These are phyloP conservation scores for Allodekkera sacchari DNA, from an alignment of 805 yeast genomes.

Conservation along the genomic window DNA sequence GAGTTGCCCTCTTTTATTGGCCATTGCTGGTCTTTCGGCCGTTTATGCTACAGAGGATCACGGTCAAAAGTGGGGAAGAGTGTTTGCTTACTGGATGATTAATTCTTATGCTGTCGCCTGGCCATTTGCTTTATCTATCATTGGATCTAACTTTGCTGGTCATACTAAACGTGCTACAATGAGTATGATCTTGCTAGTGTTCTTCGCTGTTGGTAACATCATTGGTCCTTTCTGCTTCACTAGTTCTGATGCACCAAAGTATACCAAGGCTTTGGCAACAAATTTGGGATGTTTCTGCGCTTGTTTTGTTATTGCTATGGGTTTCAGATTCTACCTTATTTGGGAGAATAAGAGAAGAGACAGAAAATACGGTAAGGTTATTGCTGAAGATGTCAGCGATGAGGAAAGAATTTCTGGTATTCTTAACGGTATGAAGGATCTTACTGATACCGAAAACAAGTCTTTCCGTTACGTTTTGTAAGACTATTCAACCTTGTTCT, in stretches of 20 bases:
- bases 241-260: slow-evolving; percentile 34
- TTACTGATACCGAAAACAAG: slow-evolving; percentile 21
- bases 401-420: slow-evolving; percentile 23
- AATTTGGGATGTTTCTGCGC: slow-evolving; percentile 27
- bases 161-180: slow-evolving; percentile 41
- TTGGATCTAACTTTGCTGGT: slow-evolving; percentile 29
- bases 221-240: slow-evolving; percentile 44
- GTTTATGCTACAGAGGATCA: slow-evolving; percentile 19
- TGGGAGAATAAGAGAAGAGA: slow-evolving; percentile 37
- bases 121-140: slow-evolving; percentile 4
- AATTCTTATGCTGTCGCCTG: slow-evolving; percentile 12
- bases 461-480: slow-evolving; percentile 18
- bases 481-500: too few species aligned
- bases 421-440: slow-evolving; percentile 24
- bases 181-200: slow-evolving; percentile 34
- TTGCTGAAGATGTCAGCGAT: slow-evolving; percentile 12
- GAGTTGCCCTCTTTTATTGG: slow-evolving; percentile 16
- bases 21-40: slow-evolving; percentile 18
- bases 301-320: slow-evolving; percentile 22
- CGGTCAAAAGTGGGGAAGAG: slow-evolving; percentile 22
- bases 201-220: slow-evolving; percentile 45
- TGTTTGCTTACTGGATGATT: slow-evolving; percentile 25
- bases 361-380: slow-evolving; percentile 13
- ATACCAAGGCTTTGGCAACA: slow-evolving; percentile 29
- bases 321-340: slow-evolving; percentile 21